Conservation (phyloP, 495 filamentous ascomycete species). For the Darksidea phi region DNA sequence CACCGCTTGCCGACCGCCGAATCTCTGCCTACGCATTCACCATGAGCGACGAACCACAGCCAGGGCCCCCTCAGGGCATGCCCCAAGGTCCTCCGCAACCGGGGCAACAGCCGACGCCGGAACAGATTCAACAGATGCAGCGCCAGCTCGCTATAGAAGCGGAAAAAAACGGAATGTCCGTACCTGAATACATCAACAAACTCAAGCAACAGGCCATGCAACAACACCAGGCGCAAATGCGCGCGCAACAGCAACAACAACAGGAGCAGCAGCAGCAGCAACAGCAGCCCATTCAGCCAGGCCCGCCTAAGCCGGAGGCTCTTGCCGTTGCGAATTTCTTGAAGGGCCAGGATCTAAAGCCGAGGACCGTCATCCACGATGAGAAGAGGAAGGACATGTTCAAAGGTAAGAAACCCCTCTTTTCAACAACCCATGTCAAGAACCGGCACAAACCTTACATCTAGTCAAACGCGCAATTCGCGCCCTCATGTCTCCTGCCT, state of each 20-base stretch:
- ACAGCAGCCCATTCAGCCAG: slow-evolving; percentile 62
- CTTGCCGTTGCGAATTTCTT: slow-evolving; percentile 89
- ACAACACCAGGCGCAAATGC: slow-evolving; percentile 54
- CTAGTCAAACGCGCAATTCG: slow-evolving; percentile 95
- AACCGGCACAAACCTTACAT: slow-evolving; percentile 4
- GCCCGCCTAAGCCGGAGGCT: slow-evolving; percentile 81
- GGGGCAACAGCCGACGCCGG: slow-evolving; percentile 70
- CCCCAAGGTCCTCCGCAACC: slow-evolving; percentile 36
- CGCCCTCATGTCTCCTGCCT: slow-evolving; percentile 84
- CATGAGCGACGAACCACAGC: slow-evolving; percentile 7
- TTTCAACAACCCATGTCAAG: no score
- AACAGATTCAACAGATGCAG: slow-evolving; percentile 83
- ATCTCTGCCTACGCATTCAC: neutral
- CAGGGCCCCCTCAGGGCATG: slow-evolving; percentile 7
- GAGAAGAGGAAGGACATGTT: slow-evolving; percentile 99
- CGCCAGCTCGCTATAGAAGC: slow-evolving; percentile 75
- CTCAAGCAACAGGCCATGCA: slow-evolving; percentile 53
- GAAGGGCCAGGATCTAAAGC: slow-evolving; percentile 79
- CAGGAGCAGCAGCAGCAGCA: slow-evolving; percentile 48
- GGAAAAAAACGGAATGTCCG: slow-evolving; percentile 59
- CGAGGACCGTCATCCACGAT: slow-evolving; percentile 87
- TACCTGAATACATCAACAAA: slow-evolving; percentile 64
- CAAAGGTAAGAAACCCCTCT: slow-evolving; percentile 58
- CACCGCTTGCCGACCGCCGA: neutral
- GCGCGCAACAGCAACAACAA: slow-evolving; percentile 46